phyloP scores from a whole-genome alignment of 2,329 filamentous ascomycete genomes.

The Ceratocystis lukuohia region DNA sequence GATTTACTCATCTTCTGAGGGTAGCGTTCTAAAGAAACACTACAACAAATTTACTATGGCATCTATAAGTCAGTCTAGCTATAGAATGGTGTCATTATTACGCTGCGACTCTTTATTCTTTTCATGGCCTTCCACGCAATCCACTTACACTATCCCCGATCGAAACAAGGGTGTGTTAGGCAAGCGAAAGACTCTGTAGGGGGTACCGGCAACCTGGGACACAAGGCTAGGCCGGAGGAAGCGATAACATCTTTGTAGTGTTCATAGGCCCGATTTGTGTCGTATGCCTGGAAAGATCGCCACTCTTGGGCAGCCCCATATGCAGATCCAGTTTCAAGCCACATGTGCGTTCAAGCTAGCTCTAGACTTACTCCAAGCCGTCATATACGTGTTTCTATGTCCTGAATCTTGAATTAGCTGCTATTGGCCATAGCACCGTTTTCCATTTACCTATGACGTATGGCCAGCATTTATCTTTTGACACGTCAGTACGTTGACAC shows the following conservation, averaged over 20 bases:
- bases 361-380: neutral
- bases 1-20: too few relatives aligned
- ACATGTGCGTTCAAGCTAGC: neutral
- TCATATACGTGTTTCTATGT: neutral
- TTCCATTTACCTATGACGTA: neutral
- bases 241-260: neutral
- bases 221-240: neutral
- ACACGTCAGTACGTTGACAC: slow-evolving; percentile 2
- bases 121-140: neutral
- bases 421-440: neutral
- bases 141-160: neutral
- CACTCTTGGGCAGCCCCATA: neutral
- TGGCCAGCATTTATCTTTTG: neutral
- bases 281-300: neutral
- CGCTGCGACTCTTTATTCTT: neutral
- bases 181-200: neutral
- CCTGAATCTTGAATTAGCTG: neutral
- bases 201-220: neutral
- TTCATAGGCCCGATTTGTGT: neutral
- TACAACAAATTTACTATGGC: too few relatives aligned
- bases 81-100: neutral
- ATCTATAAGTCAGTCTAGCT: neutral
- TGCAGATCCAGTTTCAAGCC: too few relatives aligned
- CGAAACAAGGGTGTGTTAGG: neutral
- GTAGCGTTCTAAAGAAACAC: too few relatives aligned